Base-by-base conservation (phyloP, 345 rosid species). In the Eucalyptus virginea region DNA sequence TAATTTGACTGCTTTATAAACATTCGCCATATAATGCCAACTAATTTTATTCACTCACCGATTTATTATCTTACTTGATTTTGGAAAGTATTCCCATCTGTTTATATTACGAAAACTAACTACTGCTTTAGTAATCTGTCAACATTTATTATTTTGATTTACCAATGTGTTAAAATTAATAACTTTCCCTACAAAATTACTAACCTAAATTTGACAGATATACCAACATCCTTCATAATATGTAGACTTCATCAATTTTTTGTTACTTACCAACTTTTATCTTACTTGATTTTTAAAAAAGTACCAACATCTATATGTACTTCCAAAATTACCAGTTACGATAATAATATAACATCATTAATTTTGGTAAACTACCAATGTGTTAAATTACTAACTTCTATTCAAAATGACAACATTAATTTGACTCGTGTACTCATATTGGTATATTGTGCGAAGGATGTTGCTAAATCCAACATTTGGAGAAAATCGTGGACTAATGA, bases 11-110 rank as follows among this genome's bases (percentile, higher is more conserved):
- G 37, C 34, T 32, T 18, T 32, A 32, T 67, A 16, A 67, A 16
- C 23, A 17, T 32, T 67, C 6, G 6, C 34, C 2, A 16, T 18
- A 52, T 18, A 18, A 7, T 52, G 1, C 0, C 56, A 52, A 0
- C 23, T 18, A 52, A 52, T 18, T 65, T 32, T 67, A 16, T 67
- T n/a, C 80, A 67, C 80, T n/a, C 3, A 1, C 40, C 80, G 5
- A 67, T 7, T 67, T 13, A 18, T 32, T 67, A 16, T 13, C 77
- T 65, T 62, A 14, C 40, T 65, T 67, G 37, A 19, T n/a, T 67
- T 67, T n/a, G 80, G 80, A n/a, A 32, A 67, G 80, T 16, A 32
- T 18, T 8, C 2, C 17, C 80, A 32, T 67, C 9, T 67, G 40
- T 67, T n/a, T 67, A 67, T n/a, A 17, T 16, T 67, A n/a, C 40